Conservation (phyloP, 805 yeast species). For the Metschnikowia sp. region DNA sequence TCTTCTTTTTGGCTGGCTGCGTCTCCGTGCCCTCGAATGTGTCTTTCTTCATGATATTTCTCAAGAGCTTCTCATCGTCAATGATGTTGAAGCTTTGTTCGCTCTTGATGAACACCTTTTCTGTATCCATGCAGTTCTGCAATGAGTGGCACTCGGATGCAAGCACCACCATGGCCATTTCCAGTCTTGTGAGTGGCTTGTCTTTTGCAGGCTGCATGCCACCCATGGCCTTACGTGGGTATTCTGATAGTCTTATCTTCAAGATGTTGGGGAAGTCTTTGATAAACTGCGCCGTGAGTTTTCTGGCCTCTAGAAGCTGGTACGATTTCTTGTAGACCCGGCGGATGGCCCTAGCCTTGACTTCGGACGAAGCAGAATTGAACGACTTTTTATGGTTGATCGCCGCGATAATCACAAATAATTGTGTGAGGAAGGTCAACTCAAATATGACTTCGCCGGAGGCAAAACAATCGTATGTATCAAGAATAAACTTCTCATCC, state of each 20-base stretch:
- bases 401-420: constrained; percentile 36
- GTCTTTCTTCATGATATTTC: constrained; percentile 55
- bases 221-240: constrained; percentile 38
- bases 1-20: constrained; percentile 21
- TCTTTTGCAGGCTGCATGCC: constrained; percentile 1
- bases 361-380: constrained; percentile 24
- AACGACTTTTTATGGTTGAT: constrained; percentile 24
- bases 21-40: constrained; percentile 12
- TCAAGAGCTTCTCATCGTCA: constrained; percentile 56
- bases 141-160: constrained; percentile 55
- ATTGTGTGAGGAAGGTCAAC: constrained; percentile 50
- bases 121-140: constrained; percentile 32
- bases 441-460: constrained; percentile 63
- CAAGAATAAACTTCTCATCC: constrained; percentile 42
- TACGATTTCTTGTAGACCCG: constrained; percentile 57
- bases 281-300: constrained; percentile 41
- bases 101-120: constrained; percentile 23
- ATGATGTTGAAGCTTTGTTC: constrained; percentile 39
- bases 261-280: constrained; percentile 32
- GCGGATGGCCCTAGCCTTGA: constrained; percentile 29
- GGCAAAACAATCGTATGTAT: constrained; percentile 59
- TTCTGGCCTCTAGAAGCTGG: constrained; percentile 53
- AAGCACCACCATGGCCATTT: constrained; percentile 55
- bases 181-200: constrained; percentile 19
- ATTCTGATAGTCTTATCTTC: constrained; percentile 39